Percentiles rank a stretch among this genome's conserved stretches.
Evolutionary conservation across 2,329 filamentous ascomycete species (phyloP).

Genomic region (Penicillium expansum): DNA sequence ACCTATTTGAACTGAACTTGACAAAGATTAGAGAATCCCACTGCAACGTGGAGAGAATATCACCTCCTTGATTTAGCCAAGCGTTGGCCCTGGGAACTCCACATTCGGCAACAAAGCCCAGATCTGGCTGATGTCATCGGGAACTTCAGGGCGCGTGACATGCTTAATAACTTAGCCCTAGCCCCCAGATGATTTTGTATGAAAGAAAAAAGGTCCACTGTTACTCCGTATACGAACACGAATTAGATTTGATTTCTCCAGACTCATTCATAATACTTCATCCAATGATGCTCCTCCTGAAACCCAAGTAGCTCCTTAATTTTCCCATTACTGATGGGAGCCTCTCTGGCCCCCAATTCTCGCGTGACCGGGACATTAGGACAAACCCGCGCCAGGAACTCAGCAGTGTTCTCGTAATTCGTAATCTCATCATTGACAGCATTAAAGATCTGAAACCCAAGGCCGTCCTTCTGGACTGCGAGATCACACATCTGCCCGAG

Average conservation of each 20-base stretch:
- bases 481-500: too few relatives aligned
- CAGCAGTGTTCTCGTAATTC: conserved; percentile 48
- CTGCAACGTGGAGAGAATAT: background rate
- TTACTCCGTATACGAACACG: background rate
- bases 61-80: background rate
- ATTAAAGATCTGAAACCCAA: conserved; percentile 65
- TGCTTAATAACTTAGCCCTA: background rate
- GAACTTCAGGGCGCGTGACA: background rate
- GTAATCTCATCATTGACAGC: conserved; percentile 63
- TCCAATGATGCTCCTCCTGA: conserved; percentile 51
- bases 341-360: conserved; percentile 58
- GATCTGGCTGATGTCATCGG: conserved; percentile 1
- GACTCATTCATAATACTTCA: conserved; percentile 17
- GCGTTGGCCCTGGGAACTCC: background rate
- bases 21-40: background rate
- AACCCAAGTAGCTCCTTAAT: conserved; percentile 59
- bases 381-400: conserved; percentile 52
- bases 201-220: background rate
- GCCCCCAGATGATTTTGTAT: background rate
- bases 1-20: background rate
- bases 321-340: conserved; percentile 61
- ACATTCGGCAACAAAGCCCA: background rate
- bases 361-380: conserved; percentile 53
- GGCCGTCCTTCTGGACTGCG: too few relatives aligned
- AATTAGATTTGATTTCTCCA: background rate